Evolutionary conservation across 345 rosid genomes (phyloP).

Genomic region (Hibiscus syriacus): DNA sequence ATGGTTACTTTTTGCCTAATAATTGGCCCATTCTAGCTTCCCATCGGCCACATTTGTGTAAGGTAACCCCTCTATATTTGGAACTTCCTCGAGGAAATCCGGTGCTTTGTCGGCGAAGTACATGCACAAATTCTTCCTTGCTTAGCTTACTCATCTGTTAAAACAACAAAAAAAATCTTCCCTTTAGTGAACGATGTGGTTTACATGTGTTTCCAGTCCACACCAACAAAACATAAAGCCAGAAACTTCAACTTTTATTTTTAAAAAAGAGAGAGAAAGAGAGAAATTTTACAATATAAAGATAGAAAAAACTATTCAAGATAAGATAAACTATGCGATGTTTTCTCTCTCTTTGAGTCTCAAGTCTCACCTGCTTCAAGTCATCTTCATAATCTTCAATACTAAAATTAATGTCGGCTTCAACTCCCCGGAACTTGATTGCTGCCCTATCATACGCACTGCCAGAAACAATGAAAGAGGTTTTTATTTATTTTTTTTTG

Average conservation of each 20-base stretch:
- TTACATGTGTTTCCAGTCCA: neutral
- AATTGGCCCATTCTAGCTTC: constrained; percentile 97
- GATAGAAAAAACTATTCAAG: constrained; percentile 25
- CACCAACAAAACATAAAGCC: constrained; percentile 6
- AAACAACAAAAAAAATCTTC: constrained; percentile 5
- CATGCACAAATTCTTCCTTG: constrained; percentile 93
- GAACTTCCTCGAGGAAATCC: constrained; percentile 97
- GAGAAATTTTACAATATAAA: constrained; percentile 27
- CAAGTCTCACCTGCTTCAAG: constrained; percentile 75
- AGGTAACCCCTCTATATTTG: constrained; percentile 91
- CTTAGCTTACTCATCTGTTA: constrained; percentile 78
- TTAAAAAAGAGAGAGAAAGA: no score
- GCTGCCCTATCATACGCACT: constrained; percentile 99
- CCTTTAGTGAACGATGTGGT: constrained; percentile 12
- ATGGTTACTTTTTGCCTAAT: constrained; percentile 73
- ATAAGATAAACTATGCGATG: constrained; percentile 22
- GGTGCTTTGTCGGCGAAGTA: constrained; percentile 91
- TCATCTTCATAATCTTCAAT: constrained; percentile 81
- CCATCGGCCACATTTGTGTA: constrained; percentile 99
- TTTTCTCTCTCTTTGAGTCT: neutral
- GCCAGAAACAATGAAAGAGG: constrained; percentile 11
- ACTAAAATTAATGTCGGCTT: constrained; percentile 88
- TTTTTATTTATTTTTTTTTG: neutral
- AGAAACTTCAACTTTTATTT: neutral
- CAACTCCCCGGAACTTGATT: constrained; percentile 85